Base-by-base conservation (phyloP, 2,329 filamentous ascomycete genomes). In the Sporothrix pallida region DNA sequence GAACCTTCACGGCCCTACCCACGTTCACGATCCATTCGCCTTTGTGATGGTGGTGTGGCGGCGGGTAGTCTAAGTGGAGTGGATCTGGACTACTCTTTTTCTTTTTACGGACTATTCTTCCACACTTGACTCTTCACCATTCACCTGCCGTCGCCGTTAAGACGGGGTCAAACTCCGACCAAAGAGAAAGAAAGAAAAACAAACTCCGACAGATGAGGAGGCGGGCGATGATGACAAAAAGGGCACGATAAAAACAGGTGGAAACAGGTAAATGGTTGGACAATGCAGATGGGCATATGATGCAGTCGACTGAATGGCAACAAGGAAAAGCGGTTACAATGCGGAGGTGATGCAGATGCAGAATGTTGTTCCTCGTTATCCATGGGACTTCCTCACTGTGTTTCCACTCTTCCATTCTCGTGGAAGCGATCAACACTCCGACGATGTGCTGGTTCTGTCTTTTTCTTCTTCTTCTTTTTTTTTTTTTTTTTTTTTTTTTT, bases 161-260 rank as follows among this genome's bases (percentile, higher is more conserved):
- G 15, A 10, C 2, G 62, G 7, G 7, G 10, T 4, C 37, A 42
- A 65, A 65, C 42, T 48, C 42, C 42, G n/a, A 26, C 37, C 31
- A 37, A 37, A 37, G 1, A 37, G 31, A 37, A 37, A 37, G 3
- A 26, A 26, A 26, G 23, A n/a, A 4, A 2, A 23, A 20, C 1
- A 15, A 67, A 67, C 62, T 67, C 62, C 62, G 62, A 67, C 62
- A 67, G 2, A 37, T 7, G 31, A 37, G 31, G 31, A 37, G 31
- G 31, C 31, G 31, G 31, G 31, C 31, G 31, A 37, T 37, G 31
- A 37, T 37, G 31, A 26, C 23, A 26, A 7, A 37, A 7, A 5
- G 31, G 3, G 26, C 12, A 23, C 20, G 62, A 44, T 8, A 26
- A 23, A 23, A 44, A 26, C 37, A 65, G 42, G 56, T 60, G 31